A percentile compares a stretch with the other conserved stretches of the same genome.
phyloP scores from a whole-genome alignment of 208 protist genomes.

The Porcisia deanei region DNA sequence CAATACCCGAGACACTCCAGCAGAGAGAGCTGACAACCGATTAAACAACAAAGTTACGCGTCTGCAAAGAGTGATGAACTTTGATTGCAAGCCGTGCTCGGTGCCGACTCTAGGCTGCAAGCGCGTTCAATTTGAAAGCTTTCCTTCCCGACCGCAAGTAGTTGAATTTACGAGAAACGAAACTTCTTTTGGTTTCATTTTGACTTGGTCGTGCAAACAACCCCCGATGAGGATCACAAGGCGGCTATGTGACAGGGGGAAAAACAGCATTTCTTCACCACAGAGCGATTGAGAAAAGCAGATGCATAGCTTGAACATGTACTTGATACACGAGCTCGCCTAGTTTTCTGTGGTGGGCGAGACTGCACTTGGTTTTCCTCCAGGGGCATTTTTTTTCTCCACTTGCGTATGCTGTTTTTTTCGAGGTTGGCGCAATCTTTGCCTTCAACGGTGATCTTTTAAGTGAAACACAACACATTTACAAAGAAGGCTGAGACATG shows the following conservation, averaged over 20 bases:
- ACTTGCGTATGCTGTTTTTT: background rate
- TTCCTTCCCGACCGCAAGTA: background rate
- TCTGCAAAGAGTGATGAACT: background rate
- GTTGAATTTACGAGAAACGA: background rate
- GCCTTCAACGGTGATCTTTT: no score
- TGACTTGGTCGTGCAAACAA: no score
- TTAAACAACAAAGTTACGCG: no score
- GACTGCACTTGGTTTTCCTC: background rate
- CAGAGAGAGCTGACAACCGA: background rate
- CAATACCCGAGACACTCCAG: background rate
- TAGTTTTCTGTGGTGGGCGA: background rate
- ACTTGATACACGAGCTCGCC: background rate
- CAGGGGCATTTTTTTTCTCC: no score
- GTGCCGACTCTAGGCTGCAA: background rate
- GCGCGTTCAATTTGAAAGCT: background rate
- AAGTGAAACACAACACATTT: background rate
- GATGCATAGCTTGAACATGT: background rate
- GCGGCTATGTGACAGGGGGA: no score
- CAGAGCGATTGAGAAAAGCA: background rate
- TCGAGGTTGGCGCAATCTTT: background rate
- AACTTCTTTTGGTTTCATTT: background rate
- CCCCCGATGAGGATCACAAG: background rate
- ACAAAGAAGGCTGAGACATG: no score
- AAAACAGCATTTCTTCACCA: background rate
- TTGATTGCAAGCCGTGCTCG: background rate